Evolutionary conservation across 148 eudicot genomes (phyloP).

Genomic region (Vaccinium corymbosum): DNA sequence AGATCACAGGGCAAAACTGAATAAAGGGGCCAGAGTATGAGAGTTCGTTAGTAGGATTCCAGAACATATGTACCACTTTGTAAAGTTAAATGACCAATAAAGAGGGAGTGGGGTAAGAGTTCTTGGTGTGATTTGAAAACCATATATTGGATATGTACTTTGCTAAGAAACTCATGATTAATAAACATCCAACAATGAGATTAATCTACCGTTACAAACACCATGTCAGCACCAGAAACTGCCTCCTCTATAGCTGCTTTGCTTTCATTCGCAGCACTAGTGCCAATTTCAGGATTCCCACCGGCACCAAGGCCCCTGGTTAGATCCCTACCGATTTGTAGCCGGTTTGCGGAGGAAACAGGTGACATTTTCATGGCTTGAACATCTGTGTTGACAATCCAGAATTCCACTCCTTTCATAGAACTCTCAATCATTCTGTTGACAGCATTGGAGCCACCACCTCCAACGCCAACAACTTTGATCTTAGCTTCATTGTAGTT

Average conservation of each 20-base stretch:
- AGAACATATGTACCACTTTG: not conserved
- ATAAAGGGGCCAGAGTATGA: not conserved
- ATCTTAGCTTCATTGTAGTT: conserved; percentile 70
- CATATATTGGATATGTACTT: not conserved
- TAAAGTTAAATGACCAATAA: not conserved
- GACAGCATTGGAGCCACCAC: conserved; percentile 93
- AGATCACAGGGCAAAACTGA: not conserved
- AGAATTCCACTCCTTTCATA: conserved; percentile 86
- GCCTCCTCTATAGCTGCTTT: conserved; percentile 69
- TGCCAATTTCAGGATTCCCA: conserved; percentile 86
- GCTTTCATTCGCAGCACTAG: conserved; percentile 89
- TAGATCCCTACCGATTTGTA: conserved; percentile 85
- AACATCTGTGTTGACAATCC: conserved; percentile 87
- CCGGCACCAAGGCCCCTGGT: conserved; percentile 94
- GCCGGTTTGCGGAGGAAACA: conserved; percentile 57
- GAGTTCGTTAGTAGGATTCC: not conserved
- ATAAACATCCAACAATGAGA: not conserved
- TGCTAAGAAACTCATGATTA: not conserved
- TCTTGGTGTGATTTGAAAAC: not conserved
- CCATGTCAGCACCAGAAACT: conserved; percentile 84
- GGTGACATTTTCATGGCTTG: conserved; percentile 93
- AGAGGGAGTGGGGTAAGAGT: not conserved
- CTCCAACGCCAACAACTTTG: conserved; percentile 90
- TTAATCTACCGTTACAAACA: conserved; percentile 73
- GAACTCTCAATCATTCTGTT: conserved; percentile 88